These are phyloP conservation scores for Pseudogymnoascus sp. DNA, from an alignment of 2,329 filamentous ascomycete species.

Conservation along the genomic window DNA sequence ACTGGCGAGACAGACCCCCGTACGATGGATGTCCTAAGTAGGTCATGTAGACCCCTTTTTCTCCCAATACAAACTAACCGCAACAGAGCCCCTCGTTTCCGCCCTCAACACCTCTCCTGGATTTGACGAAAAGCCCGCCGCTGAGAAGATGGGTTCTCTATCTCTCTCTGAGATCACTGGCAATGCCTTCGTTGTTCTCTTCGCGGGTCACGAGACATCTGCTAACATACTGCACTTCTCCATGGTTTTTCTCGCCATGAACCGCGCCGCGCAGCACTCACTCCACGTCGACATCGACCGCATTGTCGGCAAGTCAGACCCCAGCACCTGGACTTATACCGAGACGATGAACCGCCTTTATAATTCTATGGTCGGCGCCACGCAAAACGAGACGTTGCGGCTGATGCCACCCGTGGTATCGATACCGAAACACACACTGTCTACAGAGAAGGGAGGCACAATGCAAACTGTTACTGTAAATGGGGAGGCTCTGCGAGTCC, in stretches of 20 bases:
- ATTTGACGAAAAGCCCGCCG: constrained; percentile 11
- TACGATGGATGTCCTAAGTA: constrained; percentile 23
- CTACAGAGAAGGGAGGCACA: constrained; percentile 20
- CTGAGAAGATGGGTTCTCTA: constrained; percentile 16
- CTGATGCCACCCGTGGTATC: constrained; percentile 44
- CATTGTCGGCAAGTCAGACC: constrained; percentile 19
- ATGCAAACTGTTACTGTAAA: constrained; percentile 17
- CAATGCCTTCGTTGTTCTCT: constrained; percentile 27
- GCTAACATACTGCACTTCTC: constrained; percentile 26
- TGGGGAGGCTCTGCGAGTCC: constrained; percentile 14
- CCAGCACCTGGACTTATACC: constrained; percentile 17
- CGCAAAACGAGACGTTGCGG: constrained; percentile 44
- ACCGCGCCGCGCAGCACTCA: constrained; percentile 13
- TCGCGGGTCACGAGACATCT: constrained; percentile 29
- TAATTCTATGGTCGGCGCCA: constrained; percentile 22
- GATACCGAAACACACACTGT: constrained; percentile 41
- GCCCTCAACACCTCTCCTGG: constrained; percentile 10
- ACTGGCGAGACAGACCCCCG: constrained; percentile 18
- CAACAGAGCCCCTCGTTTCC: constrained; percentile 15
- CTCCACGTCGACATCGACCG: constrained; percentile 24
- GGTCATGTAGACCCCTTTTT: not conserved
- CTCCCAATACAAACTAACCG: constrained; percentile 4
- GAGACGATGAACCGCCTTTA: constrained; percentile 21
- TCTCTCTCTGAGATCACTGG: constrained; percentile 23
- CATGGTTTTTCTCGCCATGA: constrained; percentile 24